Conservation (phyloP, 257 asterid genomes). For the Nicotiana noctiflora region DNA sequence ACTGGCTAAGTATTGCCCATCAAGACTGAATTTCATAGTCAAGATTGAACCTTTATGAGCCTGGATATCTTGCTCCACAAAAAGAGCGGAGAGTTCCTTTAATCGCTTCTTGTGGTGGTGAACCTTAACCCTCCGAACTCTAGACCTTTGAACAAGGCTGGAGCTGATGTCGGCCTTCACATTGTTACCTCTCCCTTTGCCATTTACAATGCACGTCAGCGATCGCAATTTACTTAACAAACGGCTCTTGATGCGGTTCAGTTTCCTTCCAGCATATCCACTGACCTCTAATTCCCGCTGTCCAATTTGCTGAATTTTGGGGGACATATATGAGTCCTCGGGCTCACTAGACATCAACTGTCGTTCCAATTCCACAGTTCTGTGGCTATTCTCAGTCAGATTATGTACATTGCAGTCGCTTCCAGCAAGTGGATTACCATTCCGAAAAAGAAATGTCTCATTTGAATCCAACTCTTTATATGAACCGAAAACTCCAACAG, state of each 20-base stretch:
- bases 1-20: slow-evolving; percentile 70
- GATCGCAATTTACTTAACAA: slow-evolving; percentile 56
- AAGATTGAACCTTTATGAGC: slow-evolving; percentile 81
- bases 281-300: slow-evolving; percentile 26
- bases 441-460: slow-evolving; percentile 21
- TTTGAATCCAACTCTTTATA: slow-evolving; percentile 22
- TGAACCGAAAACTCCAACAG: slow-evolving; percentile 13
- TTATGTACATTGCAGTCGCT: slow-evolving; percentile 16
- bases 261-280: slow-evolving; percentile 18
- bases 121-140: slow-evolving; percentile 49
- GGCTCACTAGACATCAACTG: slow-evolving; percentile 14
- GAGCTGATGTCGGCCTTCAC: slow-evolving; percentile 7
- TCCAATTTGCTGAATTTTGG: slow-evolving; percentile 18
- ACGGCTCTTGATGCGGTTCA: slow-evolving; percentile 36
- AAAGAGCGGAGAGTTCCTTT: slow-evolving; percentile 81
- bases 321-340: slow-evolving; percentile 15
- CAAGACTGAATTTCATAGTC: slow-evolving; percentile 80
- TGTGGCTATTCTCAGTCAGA: slow-evolving; percentile 13
- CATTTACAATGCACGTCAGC: slow-evolving; percentile 36
- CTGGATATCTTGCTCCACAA: slow-evolving; percentile 63
- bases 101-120: slow-evolving; percentile 41
- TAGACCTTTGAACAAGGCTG: slow-evolving; percentile 20
- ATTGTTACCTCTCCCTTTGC: slow-evolving; percentile 24
- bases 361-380: neutral
- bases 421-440: slow-evolving; percentile 21